These are phyloP conservation scores for Acephala macrosclerotiorum DNA, from an alignment of 2,329 filamentous ascomycete genomes.

Conservation along the genomic window DNA sequence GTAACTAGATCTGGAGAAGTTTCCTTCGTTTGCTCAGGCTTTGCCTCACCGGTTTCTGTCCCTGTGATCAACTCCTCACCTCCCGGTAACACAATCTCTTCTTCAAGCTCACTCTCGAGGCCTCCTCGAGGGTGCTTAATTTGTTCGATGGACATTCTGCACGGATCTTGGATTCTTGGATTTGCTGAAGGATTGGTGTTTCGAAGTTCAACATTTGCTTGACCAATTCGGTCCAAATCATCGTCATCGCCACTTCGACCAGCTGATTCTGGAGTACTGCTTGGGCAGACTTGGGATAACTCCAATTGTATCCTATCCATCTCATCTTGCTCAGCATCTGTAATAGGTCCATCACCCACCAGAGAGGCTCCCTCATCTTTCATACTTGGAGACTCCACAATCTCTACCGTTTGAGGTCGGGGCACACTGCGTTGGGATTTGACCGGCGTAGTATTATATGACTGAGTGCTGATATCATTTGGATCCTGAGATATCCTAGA, in stretches of 20 bases:
- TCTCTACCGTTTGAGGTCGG: neutral
- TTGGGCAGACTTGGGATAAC: constrained; percentile 18
- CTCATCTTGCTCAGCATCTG: constrained; percentile 1
- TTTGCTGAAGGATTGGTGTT: neutral
- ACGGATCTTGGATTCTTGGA: neutral
- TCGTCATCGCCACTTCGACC: neutral
- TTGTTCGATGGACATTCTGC: neutral
- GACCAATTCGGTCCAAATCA: neutral
- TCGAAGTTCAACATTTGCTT: too few relatives aligned
- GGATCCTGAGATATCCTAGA: constrained; percentile 14
- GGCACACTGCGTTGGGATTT: constrained; percentile 14
- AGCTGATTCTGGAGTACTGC: neutral
- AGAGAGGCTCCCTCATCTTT: neutral
- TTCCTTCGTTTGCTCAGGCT: neutral
- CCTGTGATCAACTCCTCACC: neutral
- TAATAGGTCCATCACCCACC: neutral
- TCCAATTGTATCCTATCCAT: constrained; percentile 17
- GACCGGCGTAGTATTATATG: constrained; percentile 34
- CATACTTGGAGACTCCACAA: neutral
- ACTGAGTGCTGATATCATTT: constrained; percentile 33
- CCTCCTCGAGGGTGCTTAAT: neutral
- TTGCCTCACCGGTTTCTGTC: neutral
- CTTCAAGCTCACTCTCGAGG: neutral
- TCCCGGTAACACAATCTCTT: neutral
- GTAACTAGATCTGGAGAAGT: neutral